These are phyloP conservation scores for Petasospora fabianii DNA, from an alignment of 1,139 yeast genomes.

Conservation along the genomic window DNA sequence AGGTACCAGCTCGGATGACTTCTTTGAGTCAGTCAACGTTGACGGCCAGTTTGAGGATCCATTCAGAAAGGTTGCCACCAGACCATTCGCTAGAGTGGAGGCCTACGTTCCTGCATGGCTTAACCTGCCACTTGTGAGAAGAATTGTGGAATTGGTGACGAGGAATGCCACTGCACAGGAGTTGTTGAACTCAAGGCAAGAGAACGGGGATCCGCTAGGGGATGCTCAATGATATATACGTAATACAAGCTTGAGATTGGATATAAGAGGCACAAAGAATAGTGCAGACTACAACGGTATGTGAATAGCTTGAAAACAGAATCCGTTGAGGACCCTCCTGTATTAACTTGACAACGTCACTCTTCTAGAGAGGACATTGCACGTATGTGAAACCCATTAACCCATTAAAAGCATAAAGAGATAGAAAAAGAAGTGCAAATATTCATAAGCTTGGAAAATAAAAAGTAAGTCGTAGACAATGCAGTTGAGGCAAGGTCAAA, in stretches of 20 bases:
- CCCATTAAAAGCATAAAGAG: constrained; percentile 7
- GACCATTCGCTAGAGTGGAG: constrained; percentile 87
- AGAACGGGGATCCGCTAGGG: constrained; percentile 12
- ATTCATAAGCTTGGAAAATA: constrained; percentile 2
- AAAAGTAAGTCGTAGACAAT: constrained; percentile 4
- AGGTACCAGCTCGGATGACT: constrained; percentile 57
- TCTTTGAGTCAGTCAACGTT: constrained; percentile 55
- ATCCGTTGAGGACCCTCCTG: constrained; percentile 20
- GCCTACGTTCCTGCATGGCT: constrained; percentile 97
- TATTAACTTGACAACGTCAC: no score
- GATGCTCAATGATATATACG: background rate
- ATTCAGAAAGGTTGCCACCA: constrained; percentile 78
- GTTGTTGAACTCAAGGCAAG: constrained; percentile 14
- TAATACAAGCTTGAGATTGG: background rate
- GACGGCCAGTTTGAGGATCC: constrained; percentile 85
- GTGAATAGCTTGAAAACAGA: no score
- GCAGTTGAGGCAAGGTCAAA: constrained; percentile 23
- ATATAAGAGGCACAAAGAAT: no score
- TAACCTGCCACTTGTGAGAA: constrained; percentile 81
- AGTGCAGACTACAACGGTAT: no score
- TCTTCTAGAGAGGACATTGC: no score
- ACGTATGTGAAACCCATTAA: constrained; percentile 2
- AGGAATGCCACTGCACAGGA: constrained; percentile 53
- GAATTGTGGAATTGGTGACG: constrained; percentile 87
- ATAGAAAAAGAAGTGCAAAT: constrained; percentile 3